Percentiles rank a stretch among this genome's conserved stretches.
phyloP scores from a whole-genome alignment of 2,329 filamentous ascomycete genomes.

The Trichoderma koningii region DNA sequence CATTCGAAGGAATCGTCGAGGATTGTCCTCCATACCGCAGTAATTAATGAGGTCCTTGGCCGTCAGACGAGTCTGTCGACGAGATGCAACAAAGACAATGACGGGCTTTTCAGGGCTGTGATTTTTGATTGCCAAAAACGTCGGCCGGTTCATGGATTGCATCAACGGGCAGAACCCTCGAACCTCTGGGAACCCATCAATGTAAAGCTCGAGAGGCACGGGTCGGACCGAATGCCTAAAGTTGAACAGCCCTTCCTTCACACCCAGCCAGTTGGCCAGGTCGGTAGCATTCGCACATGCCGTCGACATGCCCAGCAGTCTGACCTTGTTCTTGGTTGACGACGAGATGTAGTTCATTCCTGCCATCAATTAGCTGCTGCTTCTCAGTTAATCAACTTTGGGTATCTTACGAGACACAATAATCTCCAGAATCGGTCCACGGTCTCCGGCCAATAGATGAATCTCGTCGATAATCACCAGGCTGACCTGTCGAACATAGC shows the following conservation, averaged over 20 bases:
- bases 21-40: slow-evolving; percentile 98
- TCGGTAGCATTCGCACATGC: slow-evolving; percentile 95
- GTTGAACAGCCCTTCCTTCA: slow-evolving; percentile 94
- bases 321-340: slow-evolving; percentile 84
- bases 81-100: slow-evolving; percentile 96
- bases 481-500: slow-evolving; percentile 91
- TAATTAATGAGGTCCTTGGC: slow-evolving; percentile 96
- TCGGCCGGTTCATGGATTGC: slow-evolving; percentile 98
- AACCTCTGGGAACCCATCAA: slow-evolving; percentile 94
- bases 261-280: slow-evolving; percentile 93
- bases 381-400: not conserved
- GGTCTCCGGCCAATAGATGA: slow-evolving; percentile 91
- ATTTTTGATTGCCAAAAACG: slow-evolving; percentile 92
- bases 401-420: slow-evolving; percentile 68
- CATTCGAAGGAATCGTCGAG: slow-evolving; percentile 89
- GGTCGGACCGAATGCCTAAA: slow-evolving; percentile 96
- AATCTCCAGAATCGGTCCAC: slow-evolving; percentile 96
- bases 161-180: slow-evolving; percentile 95
- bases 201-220: slow-evolving; percentile 93
- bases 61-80: slow-evolving; percentile 90
- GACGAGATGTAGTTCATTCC: slow-evolving; percentile 99
- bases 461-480: slow-evolving; percentile 99
- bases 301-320: slow-evolving; percentile 97
- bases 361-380: slow-evolving; percentile 41
- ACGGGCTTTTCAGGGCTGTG: slow-evolving; percentile 97